Percentiles rank a stretch among this genome's conserved stretches.
phyloP scores from a whole-genome alignment of 2,329 filamentous ascomycete genomes.

The Trematosphaeria pertusa region DNA sequence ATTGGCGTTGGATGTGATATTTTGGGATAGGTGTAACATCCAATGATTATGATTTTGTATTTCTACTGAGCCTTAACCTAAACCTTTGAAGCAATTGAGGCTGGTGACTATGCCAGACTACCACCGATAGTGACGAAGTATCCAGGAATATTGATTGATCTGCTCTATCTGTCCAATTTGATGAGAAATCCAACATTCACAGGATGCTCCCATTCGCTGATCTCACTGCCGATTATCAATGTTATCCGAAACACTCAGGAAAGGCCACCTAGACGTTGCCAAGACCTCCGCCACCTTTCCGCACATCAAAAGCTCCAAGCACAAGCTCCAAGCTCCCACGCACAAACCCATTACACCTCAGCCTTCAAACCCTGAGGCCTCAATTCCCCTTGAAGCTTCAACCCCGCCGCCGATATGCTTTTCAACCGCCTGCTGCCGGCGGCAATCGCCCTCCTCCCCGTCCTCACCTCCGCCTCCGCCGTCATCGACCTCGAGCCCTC shows the following conservation, averaged over 20 bases:
- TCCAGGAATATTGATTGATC: not conserved
- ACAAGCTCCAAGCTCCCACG: constrained; percentile 17
- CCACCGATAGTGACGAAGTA: too few species aligned
- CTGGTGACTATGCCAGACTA: too few species aligned
- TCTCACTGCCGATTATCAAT: constrained; percentile 11
- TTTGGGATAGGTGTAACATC: too few species aligned
- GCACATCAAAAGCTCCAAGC: constrained; percentile 21
- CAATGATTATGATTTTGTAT: too few species aligned
- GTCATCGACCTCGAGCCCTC: constrained; percentile 87
- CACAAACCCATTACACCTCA: constrained; percentile 20
- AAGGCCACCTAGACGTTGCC: constrained; percentile 39
- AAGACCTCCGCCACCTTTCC: constrained; percentile 33
- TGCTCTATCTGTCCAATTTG: not conserved
- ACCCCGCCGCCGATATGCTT: constrained; percentile 32
- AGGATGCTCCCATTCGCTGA: not conserved
- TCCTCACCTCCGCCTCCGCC: constrained; percentile 69
- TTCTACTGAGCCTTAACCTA: too few species aligned
- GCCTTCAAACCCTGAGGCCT: constrained; percentile 22
- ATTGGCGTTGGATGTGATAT: not conserved
- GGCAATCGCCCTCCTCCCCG: constrained; percentile 41
- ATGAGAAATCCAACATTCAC: not conserved
- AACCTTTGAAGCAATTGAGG: too few species aligned
- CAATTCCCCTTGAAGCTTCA: constrained; percentile 27
- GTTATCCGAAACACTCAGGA: constrained; percentile 28
- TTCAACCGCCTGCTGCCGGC: constrained; percentile 41